Conservation (phyloP, 116 monocot species). For the Papilionanthe hybrid region DNA sequence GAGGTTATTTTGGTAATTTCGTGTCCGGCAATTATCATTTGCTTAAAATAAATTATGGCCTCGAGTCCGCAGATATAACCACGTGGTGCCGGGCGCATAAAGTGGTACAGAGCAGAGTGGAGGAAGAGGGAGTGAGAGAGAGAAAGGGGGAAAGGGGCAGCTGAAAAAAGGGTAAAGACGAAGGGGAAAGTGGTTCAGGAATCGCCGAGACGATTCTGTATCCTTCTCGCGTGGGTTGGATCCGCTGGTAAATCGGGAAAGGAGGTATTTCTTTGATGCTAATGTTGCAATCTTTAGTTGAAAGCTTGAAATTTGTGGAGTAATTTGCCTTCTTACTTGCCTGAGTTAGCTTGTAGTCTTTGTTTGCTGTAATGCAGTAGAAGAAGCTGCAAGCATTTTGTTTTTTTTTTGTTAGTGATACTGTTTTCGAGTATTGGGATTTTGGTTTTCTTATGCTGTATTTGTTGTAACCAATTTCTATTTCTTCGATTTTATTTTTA, state of each 20-base stretch:
- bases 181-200: not conserved
- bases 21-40: slow-evolving; percentile 6
- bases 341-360: not conserved
- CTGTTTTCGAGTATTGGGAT: not conserved
- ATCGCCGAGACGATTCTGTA: not conserved
- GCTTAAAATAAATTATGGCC: not conserved
- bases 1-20: not conserved
- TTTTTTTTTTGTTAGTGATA: not conserved
- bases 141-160: not conserved
- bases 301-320: not conserved
- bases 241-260: not conserved
- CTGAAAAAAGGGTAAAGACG: slow-evolving; percentile 2
- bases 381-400: too few relatives aligned
- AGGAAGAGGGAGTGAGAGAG: not conserved
- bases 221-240: not conserved
- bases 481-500: not conserved
- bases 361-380: not conserved
- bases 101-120: slow-evolving; percentile 6
- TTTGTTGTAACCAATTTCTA: not conserved
- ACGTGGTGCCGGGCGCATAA: not conserved
- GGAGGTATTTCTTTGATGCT: not conserved
- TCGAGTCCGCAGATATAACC: slow-evolving; percentile 5
- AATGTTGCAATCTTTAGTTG: not conserved
- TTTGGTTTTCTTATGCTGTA: not conserved
- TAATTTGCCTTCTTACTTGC: not conserved